A percentile compares a stretch with the other conserved stretches of the same genome.
Conservation (phyloP, 257 asterid species). For the Apocynum venetum region DNA sequence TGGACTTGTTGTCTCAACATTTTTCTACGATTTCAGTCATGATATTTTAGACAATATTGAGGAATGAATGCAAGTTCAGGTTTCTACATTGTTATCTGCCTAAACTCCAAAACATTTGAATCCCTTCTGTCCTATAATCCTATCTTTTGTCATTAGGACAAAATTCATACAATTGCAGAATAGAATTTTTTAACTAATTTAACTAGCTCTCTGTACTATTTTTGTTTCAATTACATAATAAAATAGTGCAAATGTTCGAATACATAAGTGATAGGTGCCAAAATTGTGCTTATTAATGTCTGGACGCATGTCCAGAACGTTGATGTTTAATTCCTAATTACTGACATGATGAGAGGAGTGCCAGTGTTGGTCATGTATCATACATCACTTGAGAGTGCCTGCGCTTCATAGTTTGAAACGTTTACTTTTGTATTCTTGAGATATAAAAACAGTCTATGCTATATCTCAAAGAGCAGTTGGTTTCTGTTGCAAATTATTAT, state of each 20-base stretch:
- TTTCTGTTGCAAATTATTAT: not conserved
- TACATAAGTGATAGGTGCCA: not conserved
- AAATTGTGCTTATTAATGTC: not conserved
- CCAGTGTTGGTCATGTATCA: not conserved
- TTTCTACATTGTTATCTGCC: not conserved
- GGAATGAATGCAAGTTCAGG: not conserved
- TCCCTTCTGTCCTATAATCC: not conserved
- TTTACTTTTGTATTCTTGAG: not conserved
- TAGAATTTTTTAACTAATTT: not conserved
- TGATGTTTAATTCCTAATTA: not conserved
- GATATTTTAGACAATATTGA: not conserved
- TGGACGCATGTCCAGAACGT: not conserved
- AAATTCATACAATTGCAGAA: not conserved
- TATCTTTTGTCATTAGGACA: not conserved
- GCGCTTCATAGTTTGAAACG: not conserved
- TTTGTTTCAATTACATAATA: not conserved
- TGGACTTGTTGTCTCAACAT: not conserved
- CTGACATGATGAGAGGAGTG: not conserved
- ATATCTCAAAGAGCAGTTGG: not conserved
- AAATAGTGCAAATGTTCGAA: not conserved
- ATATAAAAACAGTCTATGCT: not conserved
- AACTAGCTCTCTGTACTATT: not conserved
- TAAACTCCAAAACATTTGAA: not conserved
- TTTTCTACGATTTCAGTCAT: not conserved
- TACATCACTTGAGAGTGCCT: not conserved